Base-by-base conservation (phyloP, 208 protist species). In the Leishmania martiniquensis region DNA sequence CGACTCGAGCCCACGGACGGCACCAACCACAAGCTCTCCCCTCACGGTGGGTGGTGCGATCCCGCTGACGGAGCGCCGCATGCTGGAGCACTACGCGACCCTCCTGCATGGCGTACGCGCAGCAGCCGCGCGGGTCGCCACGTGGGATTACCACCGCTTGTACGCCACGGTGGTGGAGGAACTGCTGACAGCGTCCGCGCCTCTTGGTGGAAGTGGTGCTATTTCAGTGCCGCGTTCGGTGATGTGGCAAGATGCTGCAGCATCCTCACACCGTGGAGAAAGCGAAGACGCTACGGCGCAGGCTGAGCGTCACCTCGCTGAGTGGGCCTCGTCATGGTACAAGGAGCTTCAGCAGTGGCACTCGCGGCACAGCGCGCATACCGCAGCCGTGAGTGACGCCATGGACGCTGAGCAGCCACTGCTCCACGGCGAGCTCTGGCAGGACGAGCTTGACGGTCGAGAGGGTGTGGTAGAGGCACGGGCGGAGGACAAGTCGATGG, bases 21-120 rank as follows among this genome's bases (percentile, higher is more conserved):
- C 42, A 32, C 42, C 20, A 45, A 68, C 32, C 39, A 29, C 63
- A 29, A 68, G 47, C 32, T 1, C 32, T 15, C 22, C 63, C 13
- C 34, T 45, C 29, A n/a, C 17, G 20, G 39, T 9, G 20, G 22
- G 39, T 47, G 63, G 34, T 6, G 63, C 32, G 57, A 44, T 76
- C 15, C 51, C 76, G 20, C 9, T 54, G 5, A 60, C 34, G 45
- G 81, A 85, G 63, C 75, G 76, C 20, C 75, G 72, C 17, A n/a
- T 76, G 47, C 34, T 80, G 68, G 45, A 62, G 32, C 76, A 73
- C 52, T 78, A 81, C 66, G 81, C 82, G 9, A 34, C 6, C 2
- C 62, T 86, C 20, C 74, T 82, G 65, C 77, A 86, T 45, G 57
- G 3, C 15, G 20, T 80, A 5, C 49, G 17, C 45, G 32, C 25